A percentile compares a stretch with the other conserved stretches of the same genome.
These are phyloP conservation scores for Mimosa pudica DNA, from an alignment of 306 rosid species.

Conservation along the genomic window DNA sequence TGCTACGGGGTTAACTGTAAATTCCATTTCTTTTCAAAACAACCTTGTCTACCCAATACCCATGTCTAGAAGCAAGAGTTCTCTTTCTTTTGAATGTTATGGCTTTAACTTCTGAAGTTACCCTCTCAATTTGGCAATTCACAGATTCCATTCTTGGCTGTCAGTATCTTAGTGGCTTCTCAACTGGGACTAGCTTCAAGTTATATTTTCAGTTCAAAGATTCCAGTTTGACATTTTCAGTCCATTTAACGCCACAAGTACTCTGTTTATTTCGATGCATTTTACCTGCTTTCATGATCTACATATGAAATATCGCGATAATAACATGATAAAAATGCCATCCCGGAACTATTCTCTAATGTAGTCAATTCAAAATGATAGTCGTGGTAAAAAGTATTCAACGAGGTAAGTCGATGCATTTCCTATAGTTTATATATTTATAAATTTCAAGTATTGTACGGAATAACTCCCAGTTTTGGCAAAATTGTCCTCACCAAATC, in stretches of 20 bases:
- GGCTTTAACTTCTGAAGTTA: neutral
- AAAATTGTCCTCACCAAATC: conserved; percentile 49
- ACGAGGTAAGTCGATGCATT: conserved; percentile 21
- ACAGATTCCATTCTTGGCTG: neutral
- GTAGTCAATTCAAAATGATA: neutral
- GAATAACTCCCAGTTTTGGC: conserved; percentile 20
- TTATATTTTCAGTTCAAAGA: too few species aligned
- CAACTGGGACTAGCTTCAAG: neutral
- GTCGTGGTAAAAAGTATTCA: neutral
- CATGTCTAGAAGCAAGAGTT: neutral
- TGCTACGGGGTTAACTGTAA: neutral
- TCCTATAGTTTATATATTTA: conserved; percentile 31
- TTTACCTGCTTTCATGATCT: neutral
- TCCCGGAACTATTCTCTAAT: neutral
- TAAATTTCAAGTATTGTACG: conserved; percentile 28
- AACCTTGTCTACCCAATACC: neutral
- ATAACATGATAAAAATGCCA: neutral
- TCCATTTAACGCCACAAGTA: neutral
- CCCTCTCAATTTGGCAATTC: neutral
- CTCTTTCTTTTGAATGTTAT: neutral
- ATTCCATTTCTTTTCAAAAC: neutral
- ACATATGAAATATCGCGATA: neutral
- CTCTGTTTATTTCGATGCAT: neutral
- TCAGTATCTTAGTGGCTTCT: neutral
- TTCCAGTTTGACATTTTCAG: neutral